Conservation (phyloP, 1,284 basidiomycete genomes). For the Moesziomyces antarcticus region DNA sequence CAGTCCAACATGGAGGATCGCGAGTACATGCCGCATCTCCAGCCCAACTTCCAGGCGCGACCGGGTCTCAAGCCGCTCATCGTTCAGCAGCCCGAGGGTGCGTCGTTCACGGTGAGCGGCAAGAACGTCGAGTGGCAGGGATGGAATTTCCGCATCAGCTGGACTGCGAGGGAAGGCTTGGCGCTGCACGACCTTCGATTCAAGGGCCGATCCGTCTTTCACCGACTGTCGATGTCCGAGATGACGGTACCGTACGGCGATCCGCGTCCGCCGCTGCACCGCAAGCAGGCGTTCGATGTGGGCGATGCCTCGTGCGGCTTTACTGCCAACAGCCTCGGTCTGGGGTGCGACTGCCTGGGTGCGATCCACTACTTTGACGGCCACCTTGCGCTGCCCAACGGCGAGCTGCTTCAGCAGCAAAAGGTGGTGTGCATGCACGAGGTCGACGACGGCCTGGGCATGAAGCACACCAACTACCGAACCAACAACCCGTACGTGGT, state of each 20-base stretch:
- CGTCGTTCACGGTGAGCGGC: conserved; percentile 52
- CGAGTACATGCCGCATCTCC: conserved; percentile 66
- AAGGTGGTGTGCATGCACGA: conserved; percentile 92
- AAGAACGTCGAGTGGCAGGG: conserved; percentile 52
- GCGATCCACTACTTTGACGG: conserved; percentile 69
- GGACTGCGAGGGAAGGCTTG: conserved; percentile 68
- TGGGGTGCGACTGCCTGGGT: conserved; percentile 71
- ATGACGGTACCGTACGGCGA: conserved; percentile 71
- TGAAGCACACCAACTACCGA: conserved; percentile 79
- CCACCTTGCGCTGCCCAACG: conserved; percentile 61
- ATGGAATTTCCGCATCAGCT: conserved; percentile 52
- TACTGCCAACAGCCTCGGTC: conserved; percentile 68
- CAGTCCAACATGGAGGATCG: conserved; percentile 60
- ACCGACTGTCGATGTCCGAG: conserved; percentile 70
- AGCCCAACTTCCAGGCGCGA: conserved; percentile 23
- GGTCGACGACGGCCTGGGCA: conserved; percentile 79
- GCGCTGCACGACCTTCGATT: conserved; percentile 59
- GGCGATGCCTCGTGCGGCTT: conserved; percentile 70
- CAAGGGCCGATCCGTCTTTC: conserved; percentile 64
- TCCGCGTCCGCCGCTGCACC: conserved; percentile 56
- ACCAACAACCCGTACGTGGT: conserved; percentile 79
- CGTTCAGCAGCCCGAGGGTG: conserved; percentile 57
- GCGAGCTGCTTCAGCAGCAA: conserved; percentile 43
- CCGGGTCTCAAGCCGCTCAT: conserved; percentile 47
- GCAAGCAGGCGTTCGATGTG: conserved; percentile 70